phyloP scores from a whole-genome alignment of 2,329 filamentous ascomycete genomes.

The Aspergillus aculeatus region DNA sequence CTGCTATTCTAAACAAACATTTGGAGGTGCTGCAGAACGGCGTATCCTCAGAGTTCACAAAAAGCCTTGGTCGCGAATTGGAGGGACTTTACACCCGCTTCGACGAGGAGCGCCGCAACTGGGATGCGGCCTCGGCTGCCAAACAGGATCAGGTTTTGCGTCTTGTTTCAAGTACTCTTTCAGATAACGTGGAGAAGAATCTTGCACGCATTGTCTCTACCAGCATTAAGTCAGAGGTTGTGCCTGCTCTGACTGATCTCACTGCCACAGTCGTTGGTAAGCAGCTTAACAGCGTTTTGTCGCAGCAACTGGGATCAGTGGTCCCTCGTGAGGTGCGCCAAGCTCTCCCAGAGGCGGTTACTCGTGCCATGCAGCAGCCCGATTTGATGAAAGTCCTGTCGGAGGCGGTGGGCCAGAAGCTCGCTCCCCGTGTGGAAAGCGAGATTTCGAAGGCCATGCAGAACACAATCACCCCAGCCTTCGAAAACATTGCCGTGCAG shows the following conservation, averaged over 20 bases:
- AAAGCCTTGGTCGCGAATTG: conserved; percentile 50
- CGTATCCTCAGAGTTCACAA: conserved; percentile 51
- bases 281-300: conserved; percentile 67
- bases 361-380: conserved; percentile 68
- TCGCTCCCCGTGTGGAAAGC: conserved; percentile 67
- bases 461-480: conserved; percentile 63
- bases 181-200: conserved; percentile 72
- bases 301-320: conserved; percentile 62
- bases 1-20: conserved; percentile 60
- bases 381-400: conserved; percentile 71
- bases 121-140: conserved; percentile 62
- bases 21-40: conserved; percentile 55
- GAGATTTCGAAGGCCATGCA: conserved; percentile 64
- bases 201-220: conserved; percentile 73
- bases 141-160: conserved; percentile 69
- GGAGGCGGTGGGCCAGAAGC: conserved; percentile 67
- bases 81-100: conserved; percentile 59
- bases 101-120: conserved; percentile 67
- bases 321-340: conserved; percentile 73
- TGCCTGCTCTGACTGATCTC: conserved; percentile 70
- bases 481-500: conserved; percentile 64
- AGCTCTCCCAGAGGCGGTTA: conserved; percentile 65
- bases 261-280: conserved; percentile 68
- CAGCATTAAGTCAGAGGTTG: conserved; percentile 71
- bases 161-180: conserved; percentile 66